phyloP scores from a whole-genome alignment of 805 yeast genomes.

The Zygotorulaspora chibaensis region DNA sequence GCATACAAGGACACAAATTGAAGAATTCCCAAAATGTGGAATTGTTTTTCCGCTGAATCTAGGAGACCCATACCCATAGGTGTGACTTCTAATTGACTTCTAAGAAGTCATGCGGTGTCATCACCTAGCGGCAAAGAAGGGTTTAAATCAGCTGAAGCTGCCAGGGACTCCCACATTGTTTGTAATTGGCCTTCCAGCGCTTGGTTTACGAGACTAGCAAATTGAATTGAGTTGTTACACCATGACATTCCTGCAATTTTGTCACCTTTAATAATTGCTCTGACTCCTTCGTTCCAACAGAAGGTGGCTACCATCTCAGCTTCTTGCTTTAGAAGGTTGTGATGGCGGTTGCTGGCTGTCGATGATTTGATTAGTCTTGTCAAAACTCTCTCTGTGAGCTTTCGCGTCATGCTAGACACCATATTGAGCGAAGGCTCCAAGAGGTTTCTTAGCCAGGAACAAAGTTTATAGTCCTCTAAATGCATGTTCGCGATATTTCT shows the following conservation, averaged over 20 bases:
- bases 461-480: constrained; percentile 16
- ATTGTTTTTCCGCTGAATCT: constrained; percentile 3
- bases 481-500: constrained; percentile 19
- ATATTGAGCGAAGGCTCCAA: constrained; percentile 14
- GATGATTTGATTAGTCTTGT: constrained; percentile 4
- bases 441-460: constrained; percentile 32
- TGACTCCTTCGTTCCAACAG: constrained; percentile 41
- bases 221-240: constrained; percentile 31
- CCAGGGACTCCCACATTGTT: constrained; percentile 31
- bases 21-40: constrained; percentile 2
- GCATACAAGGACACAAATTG: too few relatives aligned
- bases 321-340: constrained; percentile 21
- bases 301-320: constrained; percentile 37
- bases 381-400: constrained; percentile 6
- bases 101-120: neutral
- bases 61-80: neutral
- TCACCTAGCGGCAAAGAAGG: too few relatives aligned
- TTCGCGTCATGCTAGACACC: neutral
- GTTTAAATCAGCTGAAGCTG: constrained; percentile 14
- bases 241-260: constrained; percentile 23
- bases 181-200: constrained; percentile 24
- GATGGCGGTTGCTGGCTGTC: neutral
- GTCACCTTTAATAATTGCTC: constrained; percentile 22
- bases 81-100: neutral
- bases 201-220: constrained; percentile 27